These are phyloP conservation scores for Pyracantha coccinea DNA, from an alignment of 331 rosid genomes.

Conservation along the genomic window DNA sequence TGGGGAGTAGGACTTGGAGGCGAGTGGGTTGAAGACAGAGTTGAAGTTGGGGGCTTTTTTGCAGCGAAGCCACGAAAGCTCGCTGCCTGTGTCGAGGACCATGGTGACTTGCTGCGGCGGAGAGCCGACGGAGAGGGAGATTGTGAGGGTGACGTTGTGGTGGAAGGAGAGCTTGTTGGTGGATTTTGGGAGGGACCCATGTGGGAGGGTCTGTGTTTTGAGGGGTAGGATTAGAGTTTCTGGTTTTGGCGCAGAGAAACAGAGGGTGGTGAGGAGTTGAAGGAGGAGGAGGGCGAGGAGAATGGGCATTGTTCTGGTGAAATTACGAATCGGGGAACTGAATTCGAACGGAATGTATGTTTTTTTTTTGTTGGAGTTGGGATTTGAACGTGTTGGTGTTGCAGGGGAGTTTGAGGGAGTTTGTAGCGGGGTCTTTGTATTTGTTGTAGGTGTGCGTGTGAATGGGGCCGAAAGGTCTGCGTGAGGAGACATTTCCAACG, in stretches of 20 bases:
- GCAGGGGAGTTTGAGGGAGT: not conserved
- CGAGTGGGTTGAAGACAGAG: conserved; percentile 41
- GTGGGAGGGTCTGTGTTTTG: conserved; percentile 21
- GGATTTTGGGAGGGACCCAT: conserved; percentile 8
- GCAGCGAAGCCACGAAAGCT: conserved; percentile 82
- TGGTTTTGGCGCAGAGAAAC: conserved; percentile 9
- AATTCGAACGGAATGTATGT: not conserved
- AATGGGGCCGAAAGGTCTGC: not conserved
- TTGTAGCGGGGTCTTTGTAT: not conserved
- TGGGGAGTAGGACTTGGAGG: conserved; percentile 48
- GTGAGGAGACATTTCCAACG: too few relatives aligned
- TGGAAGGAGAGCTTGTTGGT: conserved; percentile 47
- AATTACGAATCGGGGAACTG: not conserved
- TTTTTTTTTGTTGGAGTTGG: not conserved
- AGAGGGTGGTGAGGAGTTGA: conserved; percentile 1
- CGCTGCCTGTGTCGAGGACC: conserved; percentile 94
- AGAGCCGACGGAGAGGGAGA: conserved; percentile 54
- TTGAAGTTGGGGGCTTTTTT: conserved; percentile 30
- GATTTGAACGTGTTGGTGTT: not conserved
- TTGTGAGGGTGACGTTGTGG: conserved; percentile 61
- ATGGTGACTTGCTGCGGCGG: conserved; percentile 78
- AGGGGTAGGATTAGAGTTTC: conserved; percentile 28
- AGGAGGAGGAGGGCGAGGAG: conserved; percentile 1
- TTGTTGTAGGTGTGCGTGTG: not conserved
- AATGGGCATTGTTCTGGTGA: conserved; percentile 5